phyloP scores from a whole-genome alignment of 1,139 yeast genomes.

The Geotrichum aggregatum region DNA sequence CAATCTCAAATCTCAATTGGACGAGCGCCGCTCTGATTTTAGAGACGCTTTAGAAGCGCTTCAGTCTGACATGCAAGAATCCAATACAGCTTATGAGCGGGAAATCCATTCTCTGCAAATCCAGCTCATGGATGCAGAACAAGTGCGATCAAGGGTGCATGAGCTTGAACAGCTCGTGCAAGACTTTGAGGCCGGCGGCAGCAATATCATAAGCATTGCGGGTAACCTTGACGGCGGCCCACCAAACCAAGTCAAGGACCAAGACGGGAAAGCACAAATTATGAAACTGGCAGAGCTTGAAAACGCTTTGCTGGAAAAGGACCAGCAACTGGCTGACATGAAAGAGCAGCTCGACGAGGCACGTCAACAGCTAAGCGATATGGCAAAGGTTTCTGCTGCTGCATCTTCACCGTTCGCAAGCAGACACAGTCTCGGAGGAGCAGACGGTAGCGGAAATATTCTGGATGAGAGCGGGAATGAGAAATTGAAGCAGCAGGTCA shows the following conservation, averaged over 20 bases:
- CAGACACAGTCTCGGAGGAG: slow-evolving; percentile 1
- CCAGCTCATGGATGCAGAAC: slow-evolving; percentile 29
- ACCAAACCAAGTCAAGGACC: slow-evolving; percentile 26
- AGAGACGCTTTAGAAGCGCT: slow-evolving; percentile 33
- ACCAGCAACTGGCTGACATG: slow-evolving; percentile 33
- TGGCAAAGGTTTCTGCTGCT: neutral
- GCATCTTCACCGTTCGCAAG: slow-evolving; percentile 3
- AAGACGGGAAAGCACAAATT: slow-evolving; percentile 31
- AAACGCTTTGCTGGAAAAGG: slow-evolving; percentile 35
- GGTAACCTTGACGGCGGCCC: too few species aligned
- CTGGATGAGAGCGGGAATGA: slow-evolving; percentile 10
- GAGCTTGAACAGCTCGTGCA: slow-evolving; percentile 30
- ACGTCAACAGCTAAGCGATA: slow-evolving; percentile 22
- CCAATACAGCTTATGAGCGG: slow-evolving; percentile 29
- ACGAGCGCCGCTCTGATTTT: slow-evolving; percentile 36
- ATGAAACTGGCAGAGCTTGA: slow-evolving; percentile 36
- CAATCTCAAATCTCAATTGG: slow-evolving; percentile 31
- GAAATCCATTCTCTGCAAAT: slow-evolving; percentile 31
- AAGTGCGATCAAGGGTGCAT: slow-evolving; percentile 25
- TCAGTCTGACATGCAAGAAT: slow-evolving; percentile 33
- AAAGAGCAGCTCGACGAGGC: slow-evolving; percentile 32
- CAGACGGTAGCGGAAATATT: neutral
- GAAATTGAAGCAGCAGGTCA: slow-evolving; percentile 13
- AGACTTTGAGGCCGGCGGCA: slow-evolving; percentile 24
- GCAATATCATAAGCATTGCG: too few species aligned